Percentiles rank a stretch among this genome's conserved stretches.
phyloP scores from a whole-genome alignment of 1,284 basidiomycete species.

The Melanopsichium pennsylvanicum region DNA sequence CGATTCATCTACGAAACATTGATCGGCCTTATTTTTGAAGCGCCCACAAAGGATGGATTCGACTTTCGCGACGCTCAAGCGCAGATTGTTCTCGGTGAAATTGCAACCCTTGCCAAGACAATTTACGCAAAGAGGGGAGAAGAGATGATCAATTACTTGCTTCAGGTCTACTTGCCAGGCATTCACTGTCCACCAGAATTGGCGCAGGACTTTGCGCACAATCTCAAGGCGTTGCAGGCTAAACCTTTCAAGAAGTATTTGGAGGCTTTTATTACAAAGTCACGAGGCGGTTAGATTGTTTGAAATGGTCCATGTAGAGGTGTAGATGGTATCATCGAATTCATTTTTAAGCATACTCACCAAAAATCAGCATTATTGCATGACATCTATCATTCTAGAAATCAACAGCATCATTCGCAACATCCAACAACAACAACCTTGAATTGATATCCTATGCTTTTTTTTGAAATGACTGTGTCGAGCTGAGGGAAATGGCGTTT shows the following conservation, averaged over 20 bases:
- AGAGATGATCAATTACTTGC: constrained; percentile 84
- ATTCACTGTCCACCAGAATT: constrained; percentile 84
- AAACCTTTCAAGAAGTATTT: constrained; percentile 74
- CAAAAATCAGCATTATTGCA: too few species aligned
- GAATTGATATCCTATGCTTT: too few species aligned
- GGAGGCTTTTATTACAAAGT: constrained; percentile 48
- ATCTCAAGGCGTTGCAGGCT: constrained; percentile 69
- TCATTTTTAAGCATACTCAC: too few species aligned
- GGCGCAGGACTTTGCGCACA: constrained; percentile 74
- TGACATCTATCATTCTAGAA: too few species aligned
- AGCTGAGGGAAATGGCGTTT: too few species aligned
- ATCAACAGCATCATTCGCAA: too few species aligned
- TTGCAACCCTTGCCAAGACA: constrained; percentile 75
- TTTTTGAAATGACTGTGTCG: too few species aligned
- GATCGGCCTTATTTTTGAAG: constrained; percentile 81
- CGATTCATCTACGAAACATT: constrained; percentile 88
- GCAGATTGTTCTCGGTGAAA: constrained; percentile 47
- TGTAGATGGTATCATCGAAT: too few species aligned
- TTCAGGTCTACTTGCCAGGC: constrained; percentile 82
- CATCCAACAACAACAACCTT: too few species aligned
- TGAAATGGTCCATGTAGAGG: too few species aligned
- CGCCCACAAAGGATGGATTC: constrained; percentile 81
- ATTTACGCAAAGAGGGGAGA: constrained; percentile 79
- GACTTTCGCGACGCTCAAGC: constrained; percentile 85
- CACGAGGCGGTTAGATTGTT: constrained; percentile 38